Evolutionary conservation across 1,284 basidiomycete species (phyloP), one percentile per base, ranked within the genome.

Genomic region (Xerocomus amazonicus): DNA sequence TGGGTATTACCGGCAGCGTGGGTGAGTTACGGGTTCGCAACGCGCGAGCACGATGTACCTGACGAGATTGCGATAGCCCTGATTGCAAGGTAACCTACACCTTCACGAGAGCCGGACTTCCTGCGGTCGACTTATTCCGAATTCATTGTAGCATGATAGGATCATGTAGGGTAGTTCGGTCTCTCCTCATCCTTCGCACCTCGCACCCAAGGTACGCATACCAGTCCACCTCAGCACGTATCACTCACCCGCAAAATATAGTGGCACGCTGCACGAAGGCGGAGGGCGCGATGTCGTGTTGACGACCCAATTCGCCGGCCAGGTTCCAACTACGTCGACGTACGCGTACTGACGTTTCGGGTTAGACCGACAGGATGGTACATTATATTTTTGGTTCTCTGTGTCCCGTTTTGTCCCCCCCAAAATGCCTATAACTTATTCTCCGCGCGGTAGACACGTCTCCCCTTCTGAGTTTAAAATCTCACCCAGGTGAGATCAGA

Each of bases 131-230:
- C 33, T 42, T 17, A 28, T 23, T 7, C 1, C 5, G n/a, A 23
- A 42, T 38, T 13, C 28, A 34, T 34, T 33, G 16, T 35, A 62
- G 58, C 9, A 45, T 39, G 9, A 55, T 59, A 9, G 52, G 7
- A 14, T 59, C 57, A 6, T 55, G 31, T 23, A 55, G 50, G 46
- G 57, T 43, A 4, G 59, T 59, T 28, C 57, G 43, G 28, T 58
- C 52, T 5, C 58, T 62, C 23, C 46, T 59, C n/a, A 26, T 13
- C 3, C 6, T 53, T 31, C 43, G 14, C 19, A 13, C 8, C 1
- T 4, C 27, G 0, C 16, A n/a, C 4, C 1, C 27, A 27, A 49
- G 59, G 57, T 60, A 42, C 0, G 58, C 14, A 23, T 16, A 2
- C 6, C 14, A 23, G 3, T 16, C 9, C 12, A 10, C 9, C 40